phyloP scores from a whole-genome alignment of 495 filamentous ascomycete species.

The Hyphodiscus hymeniophilus region DNA sequence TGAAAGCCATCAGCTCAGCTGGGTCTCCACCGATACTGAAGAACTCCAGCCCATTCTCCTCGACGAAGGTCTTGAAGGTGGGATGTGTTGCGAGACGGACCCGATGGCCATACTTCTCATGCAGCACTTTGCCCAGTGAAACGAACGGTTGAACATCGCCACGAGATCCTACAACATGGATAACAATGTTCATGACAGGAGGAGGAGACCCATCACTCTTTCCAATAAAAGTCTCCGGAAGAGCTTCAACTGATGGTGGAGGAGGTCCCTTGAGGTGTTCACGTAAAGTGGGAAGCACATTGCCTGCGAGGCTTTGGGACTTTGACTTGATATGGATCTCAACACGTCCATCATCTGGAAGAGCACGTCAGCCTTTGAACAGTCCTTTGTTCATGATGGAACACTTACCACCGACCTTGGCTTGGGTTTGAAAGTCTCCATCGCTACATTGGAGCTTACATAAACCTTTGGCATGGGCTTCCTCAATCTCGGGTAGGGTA shows the following conservation, averaged over 20 bases:
- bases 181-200: constrained; percentile 46
- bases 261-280: neutral
- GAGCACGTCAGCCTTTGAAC: neutral
- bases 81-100: constrained; percentile 58
- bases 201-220: neutral
- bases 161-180: constrained; percentile 53
- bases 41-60: constrained; percentile 46
- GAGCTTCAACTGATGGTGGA: neutral
- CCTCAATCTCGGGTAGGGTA: neutral
- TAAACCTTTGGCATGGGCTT: neutral
- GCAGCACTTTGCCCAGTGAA: constrained; percentile 41
- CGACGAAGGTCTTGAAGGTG: constrained; percentile 49
- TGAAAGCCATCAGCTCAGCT: constrained; percentile 59
- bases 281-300: neutral
- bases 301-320: neutral
- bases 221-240: neutral
- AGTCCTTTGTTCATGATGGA: neutral
- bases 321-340: neutral
- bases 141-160: constrained; percentile 59
- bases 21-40: constrained; percentile 59
- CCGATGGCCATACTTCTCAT: constrained; percentile 43
- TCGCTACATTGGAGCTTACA: neutral
- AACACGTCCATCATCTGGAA: neutral
- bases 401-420: neutral
- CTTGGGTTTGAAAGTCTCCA: neutral